Conservation (phyloP, 179 eudicot species). For the Nepenthes alata region DNA sequence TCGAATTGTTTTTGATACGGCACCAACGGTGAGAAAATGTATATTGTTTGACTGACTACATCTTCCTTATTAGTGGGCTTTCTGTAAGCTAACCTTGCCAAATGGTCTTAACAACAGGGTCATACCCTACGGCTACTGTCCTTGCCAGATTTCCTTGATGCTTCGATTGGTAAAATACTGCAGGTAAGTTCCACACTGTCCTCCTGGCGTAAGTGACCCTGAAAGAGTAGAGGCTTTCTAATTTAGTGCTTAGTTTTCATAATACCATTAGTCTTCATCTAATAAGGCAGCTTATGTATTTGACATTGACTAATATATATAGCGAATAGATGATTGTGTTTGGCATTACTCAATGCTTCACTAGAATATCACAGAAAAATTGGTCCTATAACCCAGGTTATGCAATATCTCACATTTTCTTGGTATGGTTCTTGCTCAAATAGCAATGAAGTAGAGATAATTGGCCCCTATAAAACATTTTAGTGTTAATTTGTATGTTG, state of each 20-base stretch:
- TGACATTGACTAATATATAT: too few relatives aligned
- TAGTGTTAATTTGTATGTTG: too few relatives aligned
- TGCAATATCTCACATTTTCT: too few relatives aligned
- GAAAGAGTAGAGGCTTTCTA: neutral
- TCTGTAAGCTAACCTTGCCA: neutral
- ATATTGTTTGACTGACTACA: neutral
- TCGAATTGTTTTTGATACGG: constrained; percentile 88
- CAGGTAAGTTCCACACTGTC: constrained; percentile 34
- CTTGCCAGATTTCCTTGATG: constrained; percentile 92
- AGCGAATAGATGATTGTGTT: too few relatives aligned
- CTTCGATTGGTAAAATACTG: constrained; percentile 85
- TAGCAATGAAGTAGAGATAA: too few relatives aligned
- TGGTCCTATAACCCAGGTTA: too few relatives aligned
- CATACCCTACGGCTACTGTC: constrained; percentile 87
- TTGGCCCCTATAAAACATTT: too few relatives aligned
- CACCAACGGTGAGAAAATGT: constrained; percentile 68
- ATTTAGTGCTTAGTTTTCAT: too few relatives aligned
- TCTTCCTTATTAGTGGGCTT: neutral
- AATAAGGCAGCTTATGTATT: too few relatives aligned
- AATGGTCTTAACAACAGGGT: constrained; percentile 38
- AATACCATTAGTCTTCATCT: neutral
- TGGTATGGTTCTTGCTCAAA: too few relatives aligned
- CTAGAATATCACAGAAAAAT: too few relatives aligned
- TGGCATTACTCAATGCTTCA: too few relatives aligned
- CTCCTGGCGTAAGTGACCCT: neutral